These are phyloP conservation scores for Moesziomyces globuligerus DNA, from an alignment of 1,284 basidiomycete species.

Conservation along the genomic window DNA sequence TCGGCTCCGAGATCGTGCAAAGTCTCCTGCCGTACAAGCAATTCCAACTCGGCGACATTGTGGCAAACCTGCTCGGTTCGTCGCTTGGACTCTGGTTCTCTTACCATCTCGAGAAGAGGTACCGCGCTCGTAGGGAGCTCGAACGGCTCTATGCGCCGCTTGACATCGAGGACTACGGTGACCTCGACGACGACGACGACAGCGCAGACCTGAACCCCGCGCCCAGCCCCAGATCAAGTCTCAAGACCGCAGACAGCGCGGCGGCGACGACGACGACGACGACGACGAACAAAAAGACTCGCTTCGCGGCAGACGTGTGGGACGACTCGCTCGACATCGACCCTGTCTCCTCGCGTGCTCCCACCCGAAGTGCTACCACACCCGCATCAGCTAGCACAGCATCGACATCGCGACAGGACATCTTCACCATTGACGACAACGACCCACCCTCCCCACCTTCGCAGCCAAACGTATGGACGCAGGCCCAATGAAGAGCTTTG, in stretches of 20 bases:
- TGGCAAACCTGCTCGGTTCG: slow-evolving; percentile 84
- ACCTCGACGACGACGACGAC: slow-evolving; percentile 28
- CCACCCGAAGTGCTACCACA: not conserved
- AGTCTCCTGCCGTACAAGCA: slow-evolving; percentile 82
- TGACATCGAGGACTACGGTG: slow-evolving; percentile 49
- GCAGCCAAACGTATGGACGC: not conserved
- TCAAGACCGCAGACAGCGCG: slow-evolving; percentile 11
- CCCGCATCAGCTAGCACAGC: no score
- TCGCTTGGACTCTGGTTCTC: slow-evolving; percentile 74
- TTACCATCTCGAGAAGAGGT: slow-evolving; percentile 51
- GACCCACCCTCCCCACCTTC: slow-evolving; percentile 6
- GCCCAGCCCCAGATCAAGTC: slow-evolving; percentile 5
- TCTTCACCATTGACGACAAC: slow-evolving; percentile 54
- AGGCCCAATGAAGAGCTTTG: not conserved
- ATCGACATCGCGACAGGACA: slow-evolving; percentile 9
- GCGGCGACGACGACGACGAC: no score
- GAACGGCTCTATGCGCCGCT: slow-evolving; percentile 58
- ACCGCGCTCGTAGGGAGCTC: slow-evolving; percentile 48
- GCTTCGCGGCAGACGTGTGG: slow-evolving; percentile 27
- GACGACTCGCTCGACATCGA: slow-evolving; percentile 34
- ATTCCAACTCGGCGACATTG: slow-evolving; percentile 80
- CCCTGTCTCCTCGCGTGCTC: not conserved
- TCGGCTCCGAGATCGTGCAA: slow-evolving; percentile 87
- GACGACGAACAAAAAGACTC: slow-evolving; percentile 28
- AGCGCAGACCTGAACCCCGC: slow-evolving; percentile 4